These are phyloP conservation scores for Scheffersomyces lignicola DNA, from an alignment of 1,139 yeast genomes.

Conservation along the genomic window DNA sequence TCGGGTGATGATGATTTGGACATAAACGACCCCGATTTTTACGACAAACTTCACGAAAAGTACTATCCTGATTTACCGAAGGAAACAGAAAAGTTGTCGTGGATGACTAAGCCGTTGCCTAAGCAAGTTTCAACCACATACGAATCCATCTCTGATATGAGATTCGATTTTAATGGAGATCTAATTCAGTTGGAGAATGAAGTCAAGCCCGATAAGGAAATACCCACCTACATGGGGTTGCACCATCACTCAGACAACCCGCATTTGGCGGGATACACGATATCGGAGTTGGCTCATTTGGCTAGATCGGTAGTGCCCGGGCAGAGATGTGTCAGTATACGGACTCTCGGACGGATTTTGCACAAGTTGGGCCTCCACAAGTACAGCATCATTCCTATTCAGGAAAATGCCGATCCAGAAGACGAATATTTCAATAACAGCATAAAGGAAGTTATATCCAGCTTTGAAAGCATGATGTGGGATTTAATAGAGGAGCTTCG, in stretches of 20 bases:
- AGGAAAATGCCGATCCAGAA: slow-evolving; percentile 25
- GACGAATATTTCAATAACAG: slow-evolving; percentile 39
- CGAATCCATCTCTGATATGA: slow-evolving; percentile 64
- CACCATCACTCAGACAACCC: slow-evolving; percentile 94
- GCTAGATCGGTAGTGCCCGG: slow-evolving; percentile 79
- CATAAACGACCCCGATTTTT: slow-evolving; percentile 73
- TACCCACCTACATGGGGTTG: slow-evolving; percentile 65
- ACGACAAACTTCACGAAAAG: slow-evolving; percentile 75
- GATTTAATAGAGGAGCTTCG: slow-evolving; percentile 65
- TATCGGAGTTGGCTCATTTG: slow-evolving; percentile 77
- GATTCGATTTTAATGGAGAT: slow-evolving; percentile 88
- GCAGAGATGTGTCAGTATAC: slow-evolving; percentile 84
- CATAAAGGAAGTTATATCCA: slow-evolving; percentile 35
- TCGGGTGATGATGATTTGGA: slow-evolving; percentile 42
- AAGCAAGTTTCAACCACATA: slow-evolving; percentile 46
- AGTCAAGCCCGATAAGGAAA: slow-evolving; percentile 16
- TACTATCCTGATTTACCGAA: slow-evolving; percentile 88
- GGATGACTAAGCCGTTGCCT: slow-evolving; percentile 79
- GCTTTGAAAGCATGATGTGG: slow-evolving; percentile 72
- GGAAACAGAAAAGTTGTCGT: slow-evolving; percentile 78
- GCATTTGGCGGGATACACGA: slow-evolving; percentile 87
- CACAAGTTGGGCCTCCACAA: slow-evolving; percentile 73
- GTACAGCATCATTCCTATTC: slow-evolving; percentile 51
- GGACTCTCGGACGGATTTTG: slow-evolving; percentile 81
- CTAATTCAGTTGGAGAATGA: slow-evolving; percentile 36